Base-by-base conservation (phyloP, 805 yeast genomes). In the Yarrowia bubula region DNA sequence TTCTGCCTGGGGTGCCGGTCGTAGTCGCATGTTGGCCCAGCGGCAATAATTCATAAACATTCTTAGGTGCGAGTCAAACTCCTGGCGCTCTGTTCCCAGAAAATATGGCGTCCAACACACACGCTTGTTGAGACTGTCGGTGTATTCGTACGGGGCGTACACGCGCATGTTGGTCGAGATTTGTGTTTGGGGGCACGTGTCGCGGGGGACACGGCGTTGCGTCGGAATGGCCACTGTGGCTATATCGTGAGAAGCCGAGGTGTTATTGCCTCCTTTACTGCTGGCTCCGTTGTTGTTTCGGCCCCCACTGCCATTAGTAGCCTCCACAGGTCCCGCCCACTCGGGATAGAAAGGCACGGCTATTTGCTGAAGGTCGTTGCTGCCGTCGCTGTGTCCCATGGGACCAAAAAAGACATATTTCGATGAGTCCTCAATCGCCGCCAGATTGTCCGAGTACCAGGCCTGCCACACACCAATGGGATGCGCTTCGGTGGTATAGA, bases 381-480 rank as follows among this genome's bases (percentile, higher is more conserved):
- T 14, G 50, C 42, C 33, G 46, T 43, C 55, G 17, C 15, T 33
- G 17, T 28, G 33, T 8, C 42, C 39, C 44, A 14, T 8, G 18
- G 62, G 47, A 8, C 48, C 41, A 47, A 42, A 47, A 31, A 66
- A 46, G 15, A 61, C 68, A 17, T 64, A 66, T 63, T 51, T 37
- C 28, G 53, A 43, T 4, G 42, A 38, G 55, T 55, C 41, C 39
- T 66, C 51, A 14, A 72, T 71, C 31, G 38, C 61, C 17, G 31
- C 35, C 38, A 65, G 66, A 48, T 72, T 68, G 22, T 63, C 42
- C 47, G 51, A 63, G 66, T 72, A 72, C 74, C 74, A 72, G 33
- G 70, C 71, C 62, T 69, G 74, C 74, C 74, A 72, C 31, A 69
- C 66, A 47, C 72, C 74, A 15, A 72, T 68, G 18, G 74, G 74